Percentiles rank a stretch among this genome's conserved stretches.
phyloP scores from a whole-genome alignment of 2,329 filamentous ascomycete species.

The Grosmannia serpens region DNA sequence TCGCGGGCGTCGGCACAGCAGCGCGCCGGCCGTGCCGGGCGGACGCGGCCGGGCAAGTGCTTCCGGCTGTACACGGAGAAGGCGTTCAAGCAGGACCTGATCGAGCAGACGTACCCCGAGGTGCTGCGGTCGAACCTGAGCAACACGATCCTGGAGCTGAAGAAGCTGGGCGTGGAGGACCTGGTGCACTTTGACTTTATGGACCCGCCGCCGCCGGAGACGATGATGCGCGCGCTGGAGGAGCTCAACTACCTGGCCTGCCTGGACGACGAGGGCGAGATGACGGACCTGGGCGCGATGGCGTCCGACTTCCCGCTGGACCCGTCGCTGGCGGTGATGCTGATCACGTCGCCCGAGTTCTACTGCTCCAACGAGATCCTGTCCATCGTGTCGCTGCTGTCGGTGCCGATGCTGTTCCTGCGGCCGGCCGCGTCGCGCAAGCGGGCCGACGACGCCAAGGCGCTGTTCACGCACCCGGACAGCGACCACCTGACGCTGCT shows the following conservation, averaged over 20 bases:
- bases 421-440: constrained; percentile 77
- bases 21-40: constrained; percentile 95
- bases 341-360: constrained; percentile 94
- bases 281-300: constrained; percentile 73
- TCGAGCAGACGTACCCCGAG: constrained; percentile 94
- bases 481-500: constrained; percentile 93
- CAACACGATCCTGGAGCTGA: constrained; percentile 89
- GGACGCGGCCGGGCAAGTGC: constrained; percentile 96
- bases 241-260: constrained; percentile 97
- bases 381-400: constrained; percentile 85
- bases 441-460: constrained; percentile 95
- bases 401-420: constrained; percentile 87
- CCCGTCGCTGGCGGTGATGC: constrained; percentile 89
- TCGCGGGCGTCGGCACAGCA: constrained; percentile 97
- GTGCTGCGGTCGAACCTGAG: constrained; percentile 89
- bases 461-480: constrained; percentile 80
- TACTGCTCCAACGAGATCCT: constrained; percentile 98
- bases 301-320: constrained; percentile 95
- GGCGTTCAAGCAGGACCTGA: constrained; percentile 95
- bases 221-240: constrained; percentile 93
- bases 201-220: constrained; percentile 96
- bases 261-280: constrained; percentile 88
- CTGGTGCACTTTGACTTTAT: constrained; percentile 97
- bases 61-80: constrained; percentile 92
- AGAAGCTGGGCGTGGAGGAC: constrained; percentile 93